Percentiles rank a stretch among this genome's conserved stretches.
Conservation (phyloP, 2,329 filamentous ascomycete species). For the Colletotrichum sp. region DNA sequence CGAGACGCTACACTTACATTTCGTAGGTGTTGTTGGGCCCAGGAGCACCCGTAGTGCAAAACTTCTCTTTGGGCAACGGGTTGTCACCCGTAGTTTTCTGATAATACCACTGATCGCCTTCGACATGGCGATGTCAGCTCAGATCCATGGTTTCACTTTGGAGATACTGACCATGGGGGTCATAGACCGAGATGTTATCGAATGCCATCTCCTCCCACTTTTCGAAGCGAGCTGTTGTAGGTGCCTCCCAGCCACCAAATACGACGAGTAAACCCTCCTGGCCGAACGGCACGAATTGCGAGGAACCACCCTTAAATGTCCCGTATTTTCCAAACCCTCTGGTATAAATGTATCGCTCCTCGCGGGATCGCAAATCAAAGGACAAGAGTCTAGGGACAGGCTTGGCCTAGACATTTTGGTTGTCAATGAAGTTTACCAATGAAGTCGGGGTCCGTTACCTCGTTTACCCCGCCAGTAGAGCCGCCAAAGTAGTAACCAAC, state of each 20-base stretch:
- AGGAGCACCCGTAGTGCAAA: conserved; percentile 37
- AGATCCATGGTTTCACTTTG: rapidly evolving
- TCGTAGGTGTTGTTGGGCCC: conserved; percentile 39
- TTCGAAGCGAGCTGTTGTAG: not conserved
- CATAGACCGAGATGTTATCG: not conserved
- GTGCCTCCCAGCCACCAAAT: not conserved
- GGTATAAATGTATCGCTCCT: not conserved
- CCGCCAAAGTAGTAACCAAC: not conserved
- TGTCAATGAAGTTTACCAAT: too few relatives aligned
- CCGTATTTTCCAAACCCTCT: not conserved
- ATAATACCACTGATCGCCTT: conserved; percentile 16
- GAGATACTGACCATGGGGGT: not conserved
- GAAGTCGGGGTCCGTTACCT: not conserved
- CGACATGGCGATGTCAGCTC: not conserved
- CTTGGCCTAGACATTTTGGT: not conserved
- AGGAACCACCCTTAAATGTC: not conserved
- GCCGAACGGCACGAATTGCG: not conserved
- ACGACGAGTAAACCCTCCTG: not conserved
- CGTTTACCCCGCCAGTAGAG: rapidly evolving
- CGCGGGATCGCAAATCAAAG: not conserved
- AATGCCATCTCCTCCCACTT: rapidly evolving
- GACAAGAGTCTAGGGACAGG: not conserved
- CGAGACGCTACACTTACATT: conserved; percentile 28
- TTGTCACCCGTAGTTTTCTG: conserved; percentile 35
- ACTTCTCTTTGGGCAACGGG: conserved; percentile 30